phyloP scores from a whole-genome alignment of 129 eudicot genomes.

The Flaveria brownii region DNA sequence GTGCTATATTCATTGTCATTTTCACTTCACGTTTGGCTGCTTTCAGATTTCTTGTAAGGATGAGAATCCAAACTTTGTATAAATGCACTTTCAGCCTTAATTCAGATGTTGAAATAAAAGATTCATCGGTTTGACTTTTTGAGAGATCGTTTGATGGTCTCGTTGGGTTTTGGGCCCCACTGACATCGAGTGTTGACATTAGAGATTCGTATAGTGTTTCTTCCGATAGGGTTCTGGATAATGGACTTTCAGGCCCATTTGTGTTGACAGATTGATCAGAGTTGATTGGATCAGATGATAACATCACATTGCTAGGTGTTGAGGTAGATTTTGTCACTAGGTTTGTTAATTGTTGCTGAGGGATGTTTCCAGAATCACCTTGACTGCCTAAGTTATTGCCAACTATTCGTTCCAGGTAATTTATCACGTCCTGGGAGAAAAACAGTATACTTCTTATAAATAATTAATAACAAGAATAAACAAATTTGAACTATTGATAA shows the following conservation, averaged over 20 bases:
- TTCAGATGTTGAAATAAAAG: conserved; percentile 49
- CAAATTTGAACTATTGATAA: background rate
- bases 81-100: conserved; percentile 74
- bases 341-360: conserved; percentile 47
- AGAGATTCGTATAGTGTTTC: conserved; percentile 73
- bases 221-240: conserved; percentile 73
- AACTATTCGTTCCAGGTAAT: conserved; percentile 65
- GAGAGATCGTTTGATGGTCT: conserved; percentile 55
- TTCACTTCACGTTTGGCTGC: conserved; percentile 93
- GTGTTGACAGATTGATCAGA: conserved; percentile 45
- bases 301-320: conserved; percentile 44
- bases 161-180: conserved; percentile 54
- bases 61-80: conserved; percentile 70
- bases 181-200: conserved; percentile 61
- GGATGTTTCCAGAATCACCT: conserved; percentile 59
- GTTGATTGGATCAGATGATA: conserved; percentile 40
- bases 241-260: conserved; percentile 60
- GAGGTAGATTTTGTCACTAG: conserved; percentile 56
- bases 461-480: background rate
- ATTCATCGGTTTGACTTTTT: conserved; percentile 57
- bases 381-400: conserved; percentile 56
- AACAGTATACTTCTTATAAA: background rate
- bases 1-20: conserved; percentile 81
- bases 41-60: conserved; percentile 72
- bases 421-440: conserved; percentile 69